These are phyloP conservation scores for Pichia eremophila DNA, from an alignment of 805 yeast species.

Conservation along the genomic window DNA sequence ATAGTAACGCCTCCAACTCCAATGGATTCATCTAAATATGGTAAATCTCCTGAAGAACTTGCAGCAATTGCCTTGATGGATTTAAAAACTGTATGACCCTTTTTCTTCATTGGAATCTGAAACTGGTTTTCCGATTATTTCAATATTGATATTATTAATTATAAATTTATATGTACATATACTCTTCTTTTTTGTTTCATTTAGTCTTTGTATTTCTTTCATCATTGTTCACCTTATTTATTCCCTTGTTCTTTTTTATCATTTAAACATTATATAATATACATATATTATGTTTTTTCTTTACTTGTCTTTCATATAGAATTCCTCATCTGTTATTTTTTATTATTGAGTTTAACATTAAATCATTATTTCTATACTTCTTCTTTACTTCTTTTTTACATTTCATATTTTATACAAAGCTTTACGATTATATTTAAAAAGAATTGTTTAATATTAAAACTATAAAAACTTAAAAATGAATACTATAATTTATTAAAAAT, in stretches of 20 bases:
- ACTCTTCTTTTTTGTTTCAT: not conserved
- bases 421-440: not conserved
- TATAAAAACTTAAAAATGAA: not conserved
- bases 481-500: not conserved
- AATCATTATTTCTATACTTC: too few relatives aligned
- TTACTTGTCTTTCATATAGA: too few relatives aligned
- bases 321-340: too few relatives aligned
- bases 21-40: not conserved
- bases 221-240: too few relatives aligned
- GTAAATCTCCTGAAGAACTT: constrained; percentile 24
- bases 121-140: not conserved
- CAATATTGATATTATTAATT: too few relatives aligned
- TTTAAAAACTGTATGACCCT: constrained; percentile 17
- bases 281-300: too few relatives aligned
- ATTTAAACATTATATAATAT: too few relatives aligned
- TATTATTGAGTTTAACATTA: too few relatives aligned
- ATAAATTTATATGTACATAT: not conserved
- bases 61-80: constrained; percentile 30
- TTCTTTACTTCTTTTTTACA: too few relatives aligned
- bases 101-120: not conserved
- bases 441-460: not conserved
- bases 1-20: constrained; percentile 16
- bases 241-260: too few relatives aligned
- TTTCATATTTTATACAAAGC: too few relatives aligned
- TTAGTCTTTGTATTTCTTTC: not conserved